Percentiles rank a stretch among this genome's conserved stretches.
Conservation (phyloP, 179 eudicot species). For the Carnegiea gigantea region DNA sequence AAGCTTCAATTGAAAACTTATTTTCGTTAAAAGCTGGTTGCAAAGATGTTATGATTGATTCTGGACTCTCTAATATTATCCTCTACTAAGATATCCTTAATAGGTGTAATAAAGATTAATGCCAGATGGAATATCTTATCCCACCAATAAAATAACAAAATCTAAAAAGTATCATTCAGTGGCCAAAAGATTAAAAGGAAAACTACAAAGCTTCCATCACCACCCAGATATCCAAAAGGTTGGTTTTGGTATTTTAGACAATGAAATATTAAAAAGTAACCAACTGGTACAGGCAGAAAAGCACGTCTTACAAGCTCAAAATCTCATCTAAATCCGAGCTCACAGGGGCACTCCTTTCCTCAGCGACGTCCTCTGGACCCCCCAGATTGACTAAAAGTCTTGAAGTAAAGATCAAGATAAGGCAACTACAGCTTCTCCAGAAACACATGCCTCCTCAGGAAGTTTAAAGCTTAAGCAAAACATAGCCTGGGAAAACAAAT, state of each 20-base stretch:
- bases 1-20: too few species aligned
- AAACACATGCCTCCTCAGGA: constrained; percentile 73
- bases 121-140: too few species aligned
- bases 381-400: not conserved
- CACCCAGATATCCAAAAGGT: not conserved
- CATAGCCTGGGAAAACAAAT: constrained; percentile 69
- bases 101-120: too few species aligned
- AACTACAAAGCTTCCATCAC: not conserved
- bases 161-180: too few species aligned
- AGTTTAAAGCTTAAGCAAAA: constrained; percentile 90
- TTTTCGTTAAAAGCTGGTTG: too few species aligned
- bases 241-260: not conserved
- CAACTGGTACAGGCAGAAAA: constrained; percentile 6
- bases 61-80: too few species aligned
- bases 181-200: not conserved
- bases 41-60: too few species aligned
- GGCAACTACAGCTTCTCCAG: constrained; percentile 31
- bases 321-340: not conserved
- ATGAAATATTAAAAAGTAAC: not conserved
- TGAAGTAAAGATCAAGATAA: constrained; percentile 10
- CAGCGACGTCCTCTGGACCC: not conserved
- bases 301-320: not conserved
- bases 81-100: too few species aligned
- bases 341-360: not conserved
- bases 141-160: too few species aligned